These are phyloP conservation scores for Achlya hypogyna DNA, from an alignment of 352 stramenopile species.

Conservation along the genomic window DNA sequence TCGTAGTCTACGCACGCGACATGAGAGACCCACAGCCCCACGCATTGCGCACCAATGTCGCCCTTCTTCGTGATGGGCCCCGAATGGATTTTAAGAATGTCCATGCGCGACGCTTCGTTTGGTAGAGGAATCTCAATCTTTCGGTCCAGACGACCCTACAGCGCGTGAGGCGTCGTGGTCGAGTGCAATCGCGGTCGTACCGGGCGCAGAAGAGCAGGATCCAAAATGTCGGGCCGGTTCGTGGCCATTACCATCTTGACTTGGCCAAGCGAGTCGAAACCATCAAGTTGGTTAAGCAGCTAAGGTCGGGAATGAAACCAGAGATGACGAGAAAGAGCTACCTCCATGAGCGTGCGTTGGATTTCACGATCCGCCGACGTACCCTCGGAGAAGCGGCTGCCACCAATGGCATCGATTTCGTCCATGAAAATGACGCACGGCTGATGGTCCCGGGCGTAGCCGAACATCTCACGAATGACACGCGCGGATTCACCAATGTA, in stretches of 20 bases:
- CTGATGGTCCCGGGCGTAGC: constrained; percentile 94
- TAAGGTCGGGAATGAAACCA: neutral
- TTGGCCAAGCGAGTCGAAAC: constrained; percentile 97
- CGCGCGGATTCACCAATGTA: constrained; percentile 99
- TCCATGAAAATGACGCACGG: constrained; percentile 99
- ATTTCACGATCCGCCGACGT: constrained; percentile 96
- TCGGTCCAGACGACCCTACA: constrained; percentile 90
- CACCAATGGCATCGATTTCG: constrained; percentile 99
- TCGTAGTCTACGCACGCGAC: constrained; percentile 85
- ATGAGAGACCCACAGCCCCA: neutral
- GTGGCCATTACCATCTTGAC: constrained; percentile 99
- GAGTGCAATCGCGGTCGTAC: neutral
- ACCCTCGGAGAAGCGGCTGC: constrained; percentile 95
- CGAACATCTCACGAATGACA: constrained; percentile 99
- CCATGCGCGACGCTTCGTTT: constrained; percentile 96
- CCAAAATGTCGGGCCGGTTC: constrained; percentile 98
- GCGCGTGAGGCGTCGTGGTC: neutral
- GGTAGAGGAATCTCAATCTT: constrained; percentile 99
- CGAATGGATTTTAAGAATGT: constrained; percentile 99
- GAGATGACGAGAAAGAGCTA: neutral
- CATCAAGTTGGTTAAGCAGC: constrained; percentile 99
- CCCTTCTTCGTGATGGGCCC: constrained; percentile 96
- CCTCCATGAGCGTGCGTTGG: constrained; percentile 98
- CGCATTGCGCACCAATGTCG: constrained; percentile 74
- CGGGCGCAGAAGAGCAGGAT: constrained; percentile 96